These are phyloP conservation scores for Vicia villosa DNA, from an alignment of 306 rosid genomes.

Conservation along the genomic window DNA sequence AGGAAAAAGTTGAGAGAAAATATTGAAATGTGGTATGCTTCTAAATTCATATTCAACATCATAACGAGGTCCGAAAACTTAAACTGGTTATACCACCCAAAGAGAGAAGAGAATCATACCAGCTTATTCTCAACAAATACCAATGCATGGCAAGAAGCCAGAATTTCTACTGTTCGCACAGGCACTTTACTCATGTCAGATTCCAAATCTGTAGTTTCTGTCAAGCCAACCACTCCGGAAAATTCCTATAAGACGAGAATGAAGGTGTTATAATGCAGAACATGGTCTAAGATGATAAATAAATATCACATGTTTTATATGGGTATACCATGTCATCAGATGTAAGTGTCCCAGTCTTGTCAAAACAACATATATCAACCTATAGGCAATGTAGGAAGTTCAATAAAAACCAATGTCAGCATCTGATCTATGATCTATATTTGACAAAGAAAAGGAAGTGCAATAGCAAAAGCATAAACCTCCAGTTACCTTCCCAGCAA, in stretches of 20 bases:
- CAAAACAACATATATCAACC: slow-evolving; percentile 99
- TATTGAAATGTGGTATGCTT: slow-evolving; percentile 4
- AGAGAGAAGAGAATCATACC: slow-evolving; percentile 53
- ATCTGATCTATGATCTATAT: slow-evolving; percentile 1
- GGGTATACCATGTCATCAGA: slow-evolving; percentile 95
- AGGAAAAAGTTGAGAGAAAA: background rate
- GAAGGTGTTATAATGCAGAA: slow-evolving; percentile 25
- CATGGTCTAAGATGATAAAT: slow-evolving; percentile 24
- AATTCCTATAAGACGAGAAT: slow-evolving; percentile 65
- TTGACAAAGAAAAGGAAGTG: slow-evolving; percentile 17
- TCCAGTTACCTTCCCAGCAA: slow-evolving; percentile 94
- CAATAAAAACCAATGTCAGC: slow-evolving; percentile 21
- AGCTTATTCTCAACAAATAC: slow-evolving; percentile 97
- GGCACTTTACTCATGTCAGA: slow-evolving; percentile 71
- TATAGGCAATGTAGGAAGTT: slow-evolving; percentile 43
- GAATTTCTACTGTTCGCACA: slow-evolving; percentile 74
- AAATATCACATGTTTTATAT: slow-evolving; percentile 7
- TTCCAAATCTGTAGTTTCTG: slow-evolving; percentile 63
- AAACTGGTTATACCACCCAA: slow-evolving; percentile 16
- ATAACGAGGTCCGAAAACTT: slow-evolving; percentile 5
- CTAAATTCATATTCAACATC: background rate
- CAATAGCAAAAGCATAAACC: slow-evolving; percentile 32
- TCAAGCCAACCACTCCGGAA: slow-evolving; percentile 82
- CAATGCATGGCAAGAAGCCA: slow-evolving; percentile 98
- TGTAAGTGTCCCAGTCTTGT: slow-evolving; percentile 99